Conservation (phyloP, 2,329 filamentous ascomycete species). For the Alternaria arbusti region DNA sequence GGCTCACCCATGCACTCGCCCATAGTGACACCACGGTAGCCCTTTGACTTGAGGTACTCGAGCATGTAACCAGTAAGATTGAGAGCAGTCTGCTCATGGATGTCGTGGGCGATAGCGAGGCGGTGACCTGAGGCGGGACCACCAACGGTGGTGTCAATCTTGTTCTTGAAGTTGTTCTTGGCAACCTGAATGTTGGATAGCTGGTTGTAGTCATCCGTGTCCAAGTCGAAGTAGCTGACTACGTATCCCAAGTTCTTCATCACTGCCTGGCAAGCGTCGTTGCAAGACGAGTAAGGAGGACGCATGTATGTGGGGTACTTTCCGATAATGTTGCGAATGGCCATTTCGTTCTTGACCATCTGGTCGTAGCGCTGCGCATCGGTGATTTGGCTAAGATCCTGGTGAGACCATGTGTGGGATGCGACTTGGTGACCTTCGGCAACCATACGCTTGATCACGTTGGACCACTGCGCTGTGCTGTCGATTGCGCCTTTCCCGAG, state of each 20-base stretch:
- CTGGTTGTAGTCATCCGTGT: constrained; percentile 57
- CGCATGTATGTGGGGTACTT: constrained; percentile 63
- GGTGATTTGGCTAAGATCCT: constrained; percentile 54
- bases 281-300: constrained; percentile 57
- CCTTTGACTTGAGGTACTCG: constrained; percentile 45
- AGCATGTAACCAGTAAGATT: constrained; percentile 55
- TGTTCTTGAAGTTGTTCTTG: constrained; percentile 49
- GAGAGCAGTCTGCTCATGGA: constrained; percentile 54
- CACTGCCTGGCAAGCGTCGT: constrained; percentile 46
- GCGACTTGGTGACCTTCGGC: constrained; percentile 66
- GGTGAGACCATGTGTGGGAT: constrained; percentile 64
- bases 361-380: constrained; percentile 54
- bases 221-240: constrained; percentile 66
- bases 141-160: constrained; percentile 29
- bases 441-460: constrained; percentile 62
- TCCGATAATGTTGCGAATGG: constrained; percentile 61
- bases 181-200: constrained; percentile 44
- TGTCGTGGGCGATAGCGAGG: constrained; percentile 62
- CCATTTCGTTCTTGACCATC: constrained; percentile 63
- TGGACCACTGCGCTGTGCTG: constrained; percentile 53
- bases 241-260: constrained; percentile 61
- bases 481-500: constrained; percentile 65
- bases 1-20: constrained; percentile 58
- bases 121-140: constrained; percentile 41
- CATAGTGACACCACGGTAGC: constrained; percentile 55